Evolutionary conservation across 805 yeast species (phyloP).

Genomic region (Ogataea paradorogensis): DNA sequence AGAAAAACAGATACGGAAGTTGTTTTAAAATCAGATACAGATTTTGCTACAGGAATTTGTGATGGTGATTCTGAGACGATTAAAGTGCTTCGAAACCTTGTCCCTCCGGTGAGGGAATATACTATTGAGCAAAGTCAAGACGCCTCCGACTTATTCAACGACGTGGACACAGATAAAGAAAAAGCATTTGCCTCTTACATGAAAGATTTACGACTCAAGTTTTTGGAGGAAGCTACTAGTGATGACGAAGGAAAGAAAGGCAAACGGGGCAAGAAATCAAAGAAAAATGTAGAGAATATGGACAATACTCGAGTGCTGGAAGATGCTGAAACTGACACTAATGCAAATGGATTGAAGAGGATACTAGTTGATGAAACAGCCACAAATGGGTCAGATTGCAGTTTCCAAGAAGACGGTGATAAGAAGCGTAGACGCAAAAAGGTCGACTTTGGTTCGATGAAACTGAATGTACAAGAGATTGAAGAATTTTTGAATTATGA

Average conservation of each 20-base stretch:
- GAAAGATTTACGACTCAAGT: conserved; percentile 41
- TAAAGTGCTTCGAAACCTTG: conserved; percentile 25
- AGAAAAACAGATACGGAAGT: conserved; percentile 1
- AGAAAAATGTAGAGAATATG: conserved; percentile 10
- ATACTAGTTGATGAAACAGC: not conserved
- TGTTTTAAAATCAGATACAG: conserved; percentile 12
- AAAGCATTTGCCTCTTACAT: conserved; percentile 46
- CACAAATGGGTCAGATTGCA: not conserved
- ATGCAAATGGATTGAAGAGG: conserved; percentile 1
- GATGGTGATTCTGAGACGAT: conserved; percentile 20
- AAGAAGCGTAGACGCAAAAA: conserved; percentile 11
- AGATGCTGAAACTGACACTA: conserved; percentile 5
- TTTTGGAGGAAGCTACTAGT: conserved; percentile 21
- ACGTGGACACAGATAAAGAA: conserved; percentile 48
- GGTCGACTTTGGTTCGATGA: conserved; percentile 20
- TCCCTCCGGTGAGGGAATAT: conserved; percentile 19
- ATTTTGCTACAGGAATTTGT: conserved; percentile 23
- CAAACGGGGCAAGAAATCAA: conserved; percentile 6
- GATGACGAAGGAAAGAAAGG: conserved; percentile 12
- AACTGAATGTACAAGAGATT: conserved; percentile 17
- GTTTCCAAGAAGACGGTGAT: conserved; percentile 16
- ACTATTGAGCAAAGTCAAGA: conserved; percentile 4
- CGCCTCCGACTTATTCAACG: conserved; percentile 26
- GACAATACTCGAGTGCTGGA: conserved; percentile 2
- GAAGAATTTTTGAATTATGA: conserved; percentile 25